These are phyloP conservation scores for Pharnaceum exiguum DNA, from an alignment of 148 eudicot genomes.

Conservation along the genomic window DNA sequence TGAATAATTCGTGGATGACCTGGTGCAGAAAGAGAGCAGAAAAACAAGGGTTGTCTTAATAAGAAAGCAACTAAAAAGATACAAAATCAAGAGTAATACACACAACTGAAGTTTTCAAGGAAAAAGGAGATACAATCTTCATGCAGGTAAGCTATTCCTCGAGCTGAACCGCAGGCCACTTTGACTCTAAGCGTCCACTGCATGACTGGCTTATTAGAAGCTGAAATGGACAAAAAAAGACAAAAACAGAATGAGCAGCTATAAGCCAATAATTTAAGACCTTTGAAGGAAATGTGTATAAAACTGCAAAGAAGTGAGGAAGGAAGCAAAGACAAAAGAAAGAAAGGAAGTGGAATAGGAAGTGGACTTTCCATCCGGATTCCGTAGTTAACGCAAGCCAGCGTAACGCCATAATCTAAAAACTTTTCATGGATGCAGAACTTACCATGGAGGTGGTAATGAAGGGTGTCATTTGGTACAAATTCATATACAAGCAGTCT, in stretches of 20 bases:
- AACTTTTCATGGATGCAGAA: too few relatives aligned
- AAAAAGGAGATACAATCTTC: conserved; percentile 59
- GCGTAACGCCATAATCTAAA: too few relatives aligned
- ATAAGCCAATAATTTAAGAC: neutral
- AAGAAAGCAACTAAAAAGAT: neutral
- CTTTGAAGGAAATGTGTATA: neutral
- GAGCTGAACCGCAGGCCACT: conserved; percentile 85
- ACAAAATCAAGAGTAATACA: conserved; percentile 2
- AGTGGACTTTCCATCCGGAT: neutral
- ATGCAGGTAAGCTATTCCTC: conserved; percentile 77
- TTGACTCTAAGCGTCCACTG: conserved; percentile 71
- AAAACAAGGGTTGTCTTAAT: neutral
- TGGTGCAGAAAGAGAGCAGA: conserved; percentile 23
- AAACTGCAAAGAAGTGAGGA: neutral
- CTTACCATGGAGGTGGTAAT: conserved; percentile 90
- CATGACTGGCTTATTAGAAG: conserved; percentile 59
- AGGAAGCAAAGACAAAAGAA: too few relatives aligned
- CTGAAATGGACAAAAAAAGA: conserved; percentile 27
- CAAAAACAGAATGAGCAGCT: conserved; percentile 4
- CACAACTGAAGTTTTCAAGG: neutral
- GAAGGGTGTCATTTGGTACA: conserved; percentile 82
- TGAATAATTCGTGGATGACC: conserved; percentile 82
- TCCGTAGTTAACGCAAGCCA: too few relatives aligned
- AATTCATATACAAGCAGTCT: conserved; percentile 86
- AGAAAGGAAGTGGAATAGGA: too few relatives aligned